A percentile compares a stretch with the other conserved stretches of the same genome.
Evolutionary conservation across 768 basidiomycete species (phyloP).

Genomic region (Termitomyces sp.): DNA sequence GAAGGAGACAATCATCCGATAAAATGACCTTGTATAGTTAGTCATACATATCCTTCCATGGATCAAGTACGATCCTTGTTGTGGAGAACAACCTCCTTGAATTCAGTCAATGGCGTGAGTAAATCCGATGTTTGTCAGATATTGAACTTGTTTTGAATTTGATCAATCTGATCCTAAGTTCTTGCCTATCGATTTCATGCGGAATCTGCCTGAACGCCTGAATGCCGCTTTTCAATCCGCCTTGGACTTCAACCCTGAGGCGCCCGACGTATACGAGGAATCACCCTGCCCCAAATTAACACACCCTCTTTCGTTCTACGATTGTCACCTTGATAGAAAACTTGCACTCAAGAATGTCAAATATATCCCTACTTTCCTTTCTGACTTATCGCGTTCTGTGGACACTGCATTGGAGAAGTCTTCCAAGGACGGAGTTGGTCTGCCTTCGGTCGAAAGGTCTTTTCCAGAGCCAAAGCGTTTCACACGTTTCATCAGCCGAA

Average conservation of each 20-base stretch:
- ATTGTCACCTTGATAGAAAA: slow-evolving; percentile 4
- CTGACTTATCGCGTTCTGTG: not conserved
- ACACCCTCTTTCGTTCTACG: slow-evolving; percentile 2
- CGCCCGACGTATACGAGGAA: not conserved
- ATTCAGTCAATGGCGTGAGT: too few relatives aligned
- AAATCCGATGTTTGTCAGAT: too few relatives aligned
- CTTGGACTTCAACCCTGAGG: not conserved
- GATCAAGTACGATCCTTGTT: too few relatives aligned
- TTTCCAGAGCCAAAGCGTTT: not conserved
- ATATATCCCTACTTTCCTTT: not conserved
- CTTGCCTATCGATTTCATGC: too few relatives aligned
- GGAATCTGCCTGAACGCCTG: not conserved
- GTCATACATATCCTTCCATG: too few relatives aligned
- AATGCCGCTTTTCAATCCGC: not conserved
- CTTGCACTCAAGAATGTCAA: slow-evolving; percentile 1
- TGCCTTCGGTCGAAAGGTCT: not conserved
- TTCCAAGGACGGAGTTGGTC: not conserved
- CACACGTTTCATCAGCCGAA: not conserved
- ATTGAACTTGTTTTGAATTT: too few relatives aligned
- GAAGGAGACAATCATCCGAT: too few relatives aligned
- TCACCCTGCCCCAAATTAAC: not conserved
- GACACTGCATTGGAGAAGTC: not conserved
- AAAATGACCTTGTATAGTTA: too few relatives aligned
- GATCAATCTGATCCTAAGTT: too few relatives aligned
- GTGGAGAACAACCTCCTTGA: too few relatives aligned